A percentile compares a stretch with the other conserved stretches of the same genome.
Evolutionary conservation across 441 rosid genomes (phyloP).

Genomic region (Cnidoscolus chayamansa): DNA sequence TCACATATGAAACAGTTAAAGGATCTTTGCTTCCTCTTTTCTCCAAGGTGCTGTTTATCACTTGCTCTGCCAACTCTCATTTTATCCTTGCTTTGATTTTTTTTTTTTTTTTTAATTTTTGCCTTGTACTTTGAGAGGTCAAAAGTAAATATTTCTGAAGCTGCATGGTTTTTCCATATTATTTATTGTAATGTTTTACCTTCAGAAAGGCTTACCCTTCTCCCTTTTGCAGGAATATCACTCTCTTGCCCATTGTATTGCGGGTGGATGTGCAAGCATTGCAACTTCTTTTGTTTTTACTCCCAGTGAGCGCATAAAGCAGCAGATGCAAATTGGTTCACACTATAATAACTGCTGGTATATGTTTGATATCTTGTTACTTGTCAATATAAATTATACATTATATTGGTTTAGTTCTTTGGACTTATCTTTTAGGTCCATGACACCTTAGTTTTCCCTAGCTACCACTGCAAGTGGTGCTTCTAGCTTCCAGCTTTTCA

Average conservation of each 20-base stretch:
- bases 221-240: conserved; percentile 61
- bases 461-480: neutral
- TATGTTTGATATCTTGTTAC: conserved; percentile 14
- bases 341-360: conserved; percentile 85
- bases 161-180: neutral
- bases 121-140: neutral
- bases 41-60: conserved; percentile 48
- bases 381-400: neutral
- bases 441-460: neutral
- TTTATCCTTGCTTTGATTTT: neutral
- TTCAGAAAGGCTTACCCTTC: neutral
- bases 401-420: neutral
- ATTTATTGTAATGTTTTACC: neutral
- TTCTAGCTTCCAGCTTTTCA: neutral
- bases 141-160: neutral
- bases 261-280: conserved; percentile 87
- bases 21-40: conserved; percentile 70
- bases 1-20: conserved; percentile 81
- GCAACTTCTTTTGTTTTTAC: conserved; percentile 91
- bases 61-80: conserved; percentile 8
- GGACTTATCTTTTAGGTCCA: neutral
- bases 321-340: conserved; percentile 93
- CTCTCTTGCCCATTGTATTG: conserved; percentile 76
- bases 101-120: conserved; percentile 2
- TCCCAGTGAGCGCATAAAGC: conserved; percentile 89